A percentile compares a stretch with the other conserved stretches of the same genome.
Conservation (phyloP, 441 rosid species). For the Viola pubescens region DNA sequence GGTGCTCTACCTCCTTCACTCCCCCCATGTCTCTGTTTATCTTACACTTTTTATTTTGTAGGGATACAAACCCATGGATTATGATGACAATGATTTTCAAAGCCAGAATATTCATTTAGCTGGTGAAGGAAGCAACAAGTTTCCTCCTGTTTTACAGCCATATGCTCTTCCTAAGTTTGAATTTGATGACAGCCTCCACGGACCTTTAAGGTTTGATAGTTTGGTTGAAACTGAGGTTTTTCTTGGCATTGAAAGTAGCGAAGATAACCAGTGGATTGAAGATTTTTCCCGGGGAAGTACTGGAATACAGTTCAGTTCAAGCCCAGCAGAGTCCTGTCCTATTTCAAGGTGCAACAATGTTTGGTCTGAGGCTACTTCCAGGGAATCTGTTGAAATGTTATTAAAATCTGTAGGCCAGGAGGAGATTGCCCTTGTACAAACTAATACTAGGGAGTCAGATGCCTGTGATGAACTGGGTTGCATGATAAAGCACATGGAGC, state of each 20-base stretch:
- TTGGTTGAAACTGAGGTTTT: constrained; percentile 81
- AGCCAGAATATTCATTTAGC: constrained; percentile 88
- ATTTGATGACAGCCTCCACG: constrained; percentile 77
- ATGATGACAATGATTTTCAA: constrained; percentile 97
- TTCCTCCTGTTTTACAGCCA: constrained; percentile 64
- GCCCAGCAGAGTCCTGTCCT: constrained; percentile 76
- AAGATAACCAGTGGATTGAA: constrained; percentile 91
- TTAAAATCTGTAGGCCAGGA: constrained; percentile 97
- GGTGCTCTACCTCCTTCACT: too few species aligned
- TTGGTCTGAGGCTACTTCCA: constrained; percentile 99
- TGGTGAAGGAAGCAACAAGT: constrained; percentile 80
- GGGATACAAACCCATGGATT: constrained; percentile 91
- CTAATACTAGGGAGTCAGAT: constrained; percentile 43
- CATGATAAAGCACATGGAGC: constrained; percentile 68
- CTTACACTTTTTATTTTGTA: constrained; percentile 23
- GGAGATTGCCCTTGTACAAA: constrained; percentile 43
- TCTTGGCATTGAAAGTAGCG: constrained; percentile 89
- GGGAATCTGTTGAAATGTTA: constrained; percentile 98
- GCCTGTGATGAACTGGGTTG: constrained; percentile 73
- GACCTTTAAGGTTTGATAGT: constrained; percentile 80
- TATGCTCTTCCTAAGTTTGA: constrained; percentile 93
- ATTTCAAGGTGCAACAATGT: constrained; percentile 82
- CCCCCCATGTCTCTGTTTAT: background rate
- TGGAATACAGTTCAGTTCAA: constrained; percentile 71
- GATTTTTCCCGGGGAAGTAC: constrained; percentile 71